These are phyloP conservation scores for Sugiyamaella americana DNA, from an alignment of 805 yeast genomes.

Conservation along the genomic window DNA sequence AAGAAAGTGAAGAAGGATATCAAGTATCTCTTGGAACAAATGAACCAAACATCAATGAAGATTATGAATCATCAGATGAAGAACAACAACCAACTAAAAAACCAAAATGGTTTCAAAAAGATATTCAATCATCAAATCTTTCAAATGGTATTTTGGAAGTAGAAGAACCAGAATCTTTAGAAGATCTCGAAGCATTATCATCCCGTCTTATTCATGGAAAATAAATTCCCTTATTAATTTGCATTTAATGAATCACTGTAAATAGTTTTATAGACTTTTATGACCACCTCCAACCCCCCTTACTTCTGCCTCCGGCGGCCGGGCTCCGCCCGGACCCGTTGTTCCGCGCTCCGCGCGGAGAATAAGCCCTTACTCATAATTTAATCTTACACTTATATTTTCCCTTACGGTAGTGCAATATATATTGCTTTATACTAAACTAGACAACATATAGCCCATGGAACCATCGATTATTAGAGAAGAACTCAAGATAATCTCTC, in stretches of 20 bases:
- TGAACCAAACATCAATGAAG: constrained; percentile 13
- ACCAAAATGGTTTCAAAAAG: constrained; percentile 37
- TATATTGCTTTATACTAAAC: too few species aligned
- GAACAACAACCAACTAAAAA: constrained; percentile 32
- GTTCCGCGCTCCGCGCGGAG: too few species aligned
- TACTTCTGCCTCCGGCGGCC: too few species aligned
- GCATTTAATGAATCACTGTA: neutral
- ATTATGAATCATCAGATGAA: constrained; percentile 19
- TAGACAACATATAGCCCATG: too few species aligned
- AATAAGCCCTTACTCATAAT: too few species aligned
- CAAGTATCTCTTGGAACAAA: constrained; percentile 25
- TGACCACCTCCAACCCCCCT: too few species aligned
- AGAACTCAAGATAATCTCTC: too few species aligned
- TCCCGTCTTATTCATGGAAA: constrained; percentile 11
- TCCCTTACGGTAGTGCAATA: too few species aligned
- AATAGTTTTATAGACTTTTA: neutral
- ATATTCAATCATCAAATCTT: constrained; percentile 27
- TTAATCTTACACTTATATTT: too few species aligned
- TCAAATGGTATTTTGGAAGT: constrained; percentile 54
- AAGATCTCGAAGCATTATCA: constrained; percentile 75
- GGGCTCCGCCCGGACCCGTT: too few species aligned
- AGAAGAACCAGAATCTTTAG: constrained; percentile 84
- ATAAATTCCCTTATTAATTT: neutral
- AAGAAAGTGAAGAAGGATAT: constrained; percentile 31
- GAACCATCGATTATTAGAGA: too few species aligned